Evolutionary conservation across 805 yeast genomes (phyloP).

Genomic region (Wickerhamomyces silvicola): DNA sequence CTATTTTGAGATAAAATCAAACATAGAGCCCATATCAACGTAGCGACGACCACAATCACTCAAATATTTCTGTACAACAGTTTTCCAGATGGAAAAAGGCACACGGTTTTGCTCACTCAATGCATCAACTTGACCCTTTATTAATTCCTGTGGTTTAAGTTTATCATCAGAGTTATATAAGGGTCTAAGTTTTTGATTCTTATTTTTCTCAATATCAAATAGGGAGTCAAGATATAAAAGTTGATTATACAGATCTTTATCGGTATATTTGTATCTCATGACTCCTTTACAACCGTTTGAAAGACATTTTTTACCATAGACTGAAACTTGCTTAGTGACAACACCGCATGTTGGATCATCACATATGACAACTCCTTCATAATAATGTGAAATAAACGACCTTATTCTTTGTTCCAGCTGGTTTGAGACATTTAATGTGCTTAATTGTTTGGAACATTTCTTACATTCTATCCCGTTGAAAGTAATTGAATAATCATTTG

Average conservation of each 20-base stretch:
- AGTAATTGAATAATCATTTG: conserved; percentile 53
- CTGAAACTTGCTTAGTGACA: conserved; percentile 78
- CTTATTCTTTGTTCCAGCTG: conserved; percentile 76
- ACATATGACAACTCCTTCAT: conserved; percentile 82
- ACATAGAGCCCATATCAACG: conserved; percentile 80
- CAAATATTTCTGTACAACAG: conserved; percentile 66
- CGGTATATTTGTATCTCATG: conserved; percentile 70
- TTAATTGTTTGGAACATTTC: conserved; percentile 47
- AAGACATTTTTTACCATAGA: conserved; percentile 82
- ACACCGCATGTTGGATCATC: conserved; percentile 80
- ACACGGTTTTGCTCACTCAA: conserved; percentile 74
- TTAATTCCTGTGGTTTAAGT: conserved; percentile 26
- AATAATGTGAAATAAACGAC: conserved; percentile 63
- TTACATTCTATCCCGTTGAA: conserved; percentile 68
- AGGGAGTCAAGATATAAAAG: conserved; percentile 69
- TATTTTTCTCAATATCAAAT: conserved; percentile 78
- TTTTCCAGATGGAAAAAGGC: conserved; percentile 44
- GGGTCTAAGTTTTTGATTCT: conserved; percentile 48
- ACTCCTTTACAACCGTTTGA: conserved; percentile 61
- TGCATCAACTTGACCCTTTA: conserved; percentile 56
- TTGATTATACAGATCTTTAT: conserved; percentile 80
- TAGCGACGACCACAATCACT: conserved; percentile 81
- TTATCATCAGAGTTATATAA: conserved; percentile 33
- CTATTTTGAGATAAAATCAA: conserved; percentile 44
- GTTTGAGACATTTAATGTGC: conserved; percentile 49